phyloP scores from a whole-genome alignment of 306 rosid genomes.

The Mucuna pruriens region DNA sequence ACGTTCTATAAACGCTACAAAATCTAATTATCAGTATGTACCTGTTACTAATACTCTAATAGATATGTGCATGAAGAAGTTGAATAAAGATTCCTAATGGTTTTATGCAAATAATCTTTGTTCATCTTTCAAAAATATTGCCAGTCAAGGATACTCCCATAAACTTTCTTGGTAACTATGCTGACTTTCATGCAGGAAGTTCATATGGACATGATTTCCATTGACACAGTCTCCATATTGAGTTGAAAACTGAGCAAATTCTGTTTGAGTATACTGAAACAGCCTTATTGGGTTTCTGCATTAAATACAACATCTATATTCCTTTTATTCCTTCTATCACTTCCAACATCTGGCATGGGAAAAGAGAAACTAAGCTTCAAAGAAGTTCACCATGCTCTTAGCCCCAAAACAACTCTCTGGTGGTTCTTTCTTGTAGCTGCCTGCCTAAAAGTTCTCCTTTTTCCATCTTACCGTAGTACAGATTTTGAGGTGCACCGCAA shows the following conservation, averaged over 20 bases:
- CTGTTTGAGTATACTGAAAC: neutral
- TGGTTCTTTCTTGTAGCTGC: slow-evolving; percentile 74
- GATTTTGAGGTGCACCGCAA: slow-evolving; percentile 93
- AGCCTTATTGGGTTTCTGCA: neutral
- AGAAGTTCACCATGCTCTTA: slow-evolving; percentile 14
- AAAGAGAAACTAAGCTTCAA: slow-evolving; percentile 42
- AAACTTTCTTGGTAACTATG: slow-evolving; percentile 3
- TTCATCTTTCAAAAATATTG: neutral
- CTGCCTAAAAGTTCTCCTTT: slow-evolving; percentile 76
- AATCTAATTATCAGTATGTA: neutral
- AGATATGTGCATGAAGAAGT: slow-evolving; percentile 17
- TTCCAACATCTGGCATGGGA: slow-evolving; percentile 36
- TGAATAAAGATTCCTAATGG: neutral
- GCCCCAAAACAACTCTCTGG: slow-evolving; percentile 41
- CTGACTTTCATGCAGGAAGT: slow-evolving; percentile 41
- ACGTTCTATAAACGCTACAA: slow-evolving; percentile 2
- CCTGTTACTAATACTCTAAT: slow-evolving; percentile 1
- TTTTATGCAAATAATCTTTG: neutral
- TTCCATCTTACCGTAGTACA: slow-evolving; percentile 83
- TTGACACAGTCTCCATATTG: neutral
- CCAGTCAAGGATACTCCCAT: neutral
- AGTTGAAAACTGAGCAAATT: slow-evolving; percentile 15
- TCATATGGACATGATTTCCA: slow-evolving; percentile 13
- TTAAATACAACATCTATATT: neutral
- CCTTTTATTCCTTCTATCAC: neutral